Base-by-base conservation (phyloP, 164 flowering plant species). In the Pachysandra terminalis region DNA sequence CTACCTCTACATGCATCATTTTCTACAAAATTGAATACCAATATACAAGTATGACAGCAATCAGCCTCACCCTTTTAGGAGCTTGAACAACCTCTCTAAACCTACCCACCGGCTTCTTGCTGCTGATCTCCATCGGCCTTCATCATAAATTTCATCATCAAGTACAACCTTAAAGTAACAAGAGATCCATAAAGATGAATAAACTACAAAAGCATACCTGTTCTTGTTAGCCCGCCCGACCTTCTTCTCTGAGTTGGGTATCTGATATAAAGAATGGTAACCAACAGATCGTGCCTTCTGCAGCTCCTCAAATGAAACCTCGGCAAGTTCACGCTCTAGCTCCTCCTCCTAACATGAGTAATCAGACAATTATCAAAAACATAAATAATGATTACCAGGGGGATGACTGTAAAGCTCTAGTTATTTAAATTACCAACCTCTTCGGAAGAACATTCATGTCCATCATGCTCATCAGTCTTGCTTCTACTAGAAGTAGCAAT, bases 81-180 rank as follows among this genome's bases (percentile, higher is more conserved):
- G 65, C 95, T 78, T 88, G 93, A 69, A 90, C 70, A 17, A 85
- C 88, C 73, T 90, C 93, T 73, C 93, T 84, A 74, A 83, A 84
- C 75, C 86, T 74, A 67, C 83, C 70, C 57, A 90, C 91, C 0
- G 93, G 95, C 83, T 85, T 87, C 79, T 85, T 92, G 83, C 89
- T 75, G 66, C 89, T 92, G 52, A 76, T 82, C 81, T 92, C 98
- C 85, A 74, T 83, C n/a, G 96, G 98, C 85, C 98, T 92, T 56
- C 74, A 78, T 40, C 35, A 55, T 19, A 22, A 28, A 61, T 45
- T 57, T 35, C 37, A 53, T 13, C 19, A 80, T 68, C 28, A 72
- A 51, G 6, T 19, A 32, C 37, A 21, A 56, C 37, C 1, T 25
- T 57, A 0, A 21, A 28, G 19, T 13, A 6, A 40, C 14, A 22